Conservation (phyloP, 331 rosid genomes). For the Prunus yedoensis region DNA sequence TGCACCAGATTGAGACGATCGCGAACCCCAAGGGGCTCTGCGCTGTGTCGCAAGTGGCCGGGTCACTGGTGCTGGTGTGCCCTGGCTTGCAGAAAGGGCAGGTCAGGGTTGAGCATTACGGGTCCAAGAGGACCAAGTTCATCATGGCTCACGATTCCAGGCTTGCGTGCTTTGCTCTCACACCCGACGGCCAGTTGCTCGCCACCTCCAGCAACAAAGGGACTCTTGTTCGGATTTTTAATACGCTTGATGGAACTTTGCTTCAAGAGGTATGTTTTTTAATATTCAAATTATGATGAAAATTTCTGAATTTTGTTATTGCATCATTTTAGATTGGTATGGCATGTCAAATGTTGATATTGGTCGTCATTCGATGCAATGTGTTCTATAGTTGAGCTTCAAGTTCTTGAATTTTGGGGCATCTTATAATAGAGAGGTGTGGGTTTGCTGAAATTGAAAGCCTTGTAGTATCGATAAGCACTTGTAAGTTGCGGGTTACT, state of each 20-base stretch:
- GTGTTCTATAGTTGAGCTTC: neutral
- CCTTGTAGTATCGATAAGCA: neutral
- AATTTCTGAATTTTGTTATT: neutral
- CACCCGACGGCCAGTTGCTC: slow-evolving; percentile 73
- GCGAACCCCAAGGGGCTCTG: slow-evolving; percentile 86
- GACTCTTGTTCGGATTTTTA: slow-evolving; percentile 69
- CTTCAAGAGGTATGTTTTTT: slow-evolving; percentile 70
- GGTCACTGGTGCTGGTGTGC: slow-evolving; percentile 67
- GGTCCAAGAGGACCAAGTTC: slow-evolving; percentile 58
- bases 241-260: slow-evolving; percentile 54
- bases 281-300: neutral
- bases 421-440: neutral
- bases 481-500: neutral
- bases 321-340: too few species aligned
- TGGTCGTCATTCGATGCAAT: neutral
- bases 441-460: neutral
- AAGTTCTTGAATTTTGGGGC: neutral
- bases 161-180: slow-evolving; percentile 75
- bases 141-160: slow-evolving; percentile 74
- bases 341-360: neutral
- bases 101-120: slow-evolving; percentile 71
- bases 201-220: slow-evolving; percentile 85
- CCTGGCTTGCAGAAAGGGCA: slow-evolving; percentile 75
- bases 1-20: slow-evolving; percentile 76
- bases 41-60: slow-evolving; percentile 62